Base-by-base conservation (phyloP, 176 grass and related monocot genomes). In the Saccharum officinarum region DNA sequence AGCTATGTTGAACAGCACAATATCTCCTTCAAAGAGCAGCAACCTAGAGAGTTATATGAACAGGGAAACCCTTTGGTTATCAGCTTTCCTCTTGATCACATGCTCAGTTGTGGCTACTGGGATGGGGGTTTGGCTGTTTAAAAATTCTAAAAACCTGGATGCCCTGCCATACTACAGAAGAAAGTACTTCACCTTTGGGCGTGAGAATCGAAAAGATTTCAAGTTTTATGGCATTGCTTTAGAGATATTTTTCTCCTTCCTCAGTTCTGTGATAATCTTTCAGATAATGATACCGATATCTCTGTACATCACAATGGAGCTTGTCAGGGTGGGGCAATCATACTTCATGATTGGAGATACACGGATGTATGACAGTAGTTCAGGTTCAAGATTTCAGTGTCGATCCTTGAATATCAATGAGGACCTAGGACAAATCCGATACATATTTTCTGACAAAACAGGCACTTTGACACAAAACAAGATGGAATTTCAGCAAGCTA, bases 221-320 rank as follows among this genome's bases (percentile, higher is more conserved):
- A 94, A 92, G 81, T 99, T 94, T 47, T 99, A 99, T 89, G 97
- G 94, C 44, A 84, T 99, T 55, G 81, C 86, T 52, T 84, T 99
- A 87, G 94, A 99, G 84, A 96, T 94, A 89, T 99, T 99, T 86
- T 99, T 99, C 86, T 96, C 97, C 80, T 99, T 99, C 90, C 82
- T 99, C 78, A 99, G 97, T 83, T 99, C 97, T 90, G 92, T 99
- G 76, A 99, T 99, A 76, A 95, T 99, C 79, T 99, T 99, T 86
- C 97, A 99, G 88, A 99, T 99, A 85, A 99, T 99, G 97, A 99
- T 99, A 83, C 97, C 97, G 3, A 99, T 99, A 89, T 99, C 97
- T 54, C 76, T 99, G 40, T 99, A 99, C 76, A 99, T 99, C 87
- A 99, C 97, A 23, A 99, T 99, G 97, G 97, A 99, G 84, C 69